phyloP scores from a whole-genome alignment of 176 grass and related monocot genomes.

The Dactylis glomerata region DNA sequence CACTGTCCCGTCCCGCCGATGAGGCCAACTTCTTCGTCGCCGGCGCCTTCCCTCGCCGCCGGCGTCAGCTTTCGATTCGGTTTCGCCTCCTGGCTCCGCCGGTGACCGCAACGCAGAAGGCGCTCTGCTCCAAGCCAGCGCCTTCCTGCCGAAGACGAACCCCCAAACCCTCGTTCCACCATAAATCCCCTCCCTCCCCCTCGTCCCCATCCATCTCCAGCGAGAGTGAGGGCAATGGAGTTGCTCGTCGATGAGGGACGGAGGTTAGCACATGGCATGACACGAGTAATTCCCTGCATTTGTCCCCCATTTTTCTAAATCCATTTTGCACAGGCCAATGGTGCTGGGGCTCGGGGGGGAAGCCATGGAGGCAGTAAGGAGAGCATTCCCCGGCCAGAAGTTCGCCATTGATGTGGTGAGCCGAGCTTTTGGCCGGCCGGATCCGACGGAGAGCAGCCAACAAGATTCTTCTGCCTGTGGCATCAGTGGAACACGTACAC shows the following conservation, averaged over 20 bases:
- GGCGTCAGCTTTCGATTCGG: neutral
- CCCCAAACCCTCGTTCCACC: neutral
- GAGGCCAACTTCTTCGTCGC: neutral
- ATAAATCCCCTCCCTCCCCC: neutral
- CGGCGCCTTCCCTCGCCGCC: neutral
- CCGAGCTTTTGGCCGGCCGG: neutral
- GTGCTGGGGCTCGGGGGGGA: neutral
- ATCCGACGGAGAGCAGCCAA: constrained; percentile 9
- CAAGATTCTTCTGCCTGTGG: neutral
- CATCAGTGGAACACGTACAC: no score
- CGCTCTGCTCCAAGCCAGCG: neutral
- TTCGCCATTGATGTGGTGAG: neutral
- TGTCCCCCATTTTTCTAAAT: neutral
- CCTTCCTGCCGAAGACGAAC: neutral
- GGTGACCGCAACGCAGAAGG: neutral
- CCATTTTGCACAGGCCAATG: neutral
- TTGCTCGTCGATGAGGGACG: neutral
- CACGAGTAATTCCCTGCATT: neutral
- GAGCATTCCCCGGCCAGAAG: constrained; percentile 6
- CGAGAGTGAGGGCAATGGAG: neutral
- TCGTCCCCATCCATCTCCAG: neutral
- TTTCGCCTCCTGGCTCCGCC: neutral
- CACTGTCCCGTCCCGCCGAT: neutral
- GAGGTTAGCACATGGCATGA: neutral
- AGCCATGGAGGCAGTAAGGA: constrained; percentile 5